phyloP scores from a whole-genome alignment of 768 basidiomycete species.

The Phallus indusiatus region DNA sequence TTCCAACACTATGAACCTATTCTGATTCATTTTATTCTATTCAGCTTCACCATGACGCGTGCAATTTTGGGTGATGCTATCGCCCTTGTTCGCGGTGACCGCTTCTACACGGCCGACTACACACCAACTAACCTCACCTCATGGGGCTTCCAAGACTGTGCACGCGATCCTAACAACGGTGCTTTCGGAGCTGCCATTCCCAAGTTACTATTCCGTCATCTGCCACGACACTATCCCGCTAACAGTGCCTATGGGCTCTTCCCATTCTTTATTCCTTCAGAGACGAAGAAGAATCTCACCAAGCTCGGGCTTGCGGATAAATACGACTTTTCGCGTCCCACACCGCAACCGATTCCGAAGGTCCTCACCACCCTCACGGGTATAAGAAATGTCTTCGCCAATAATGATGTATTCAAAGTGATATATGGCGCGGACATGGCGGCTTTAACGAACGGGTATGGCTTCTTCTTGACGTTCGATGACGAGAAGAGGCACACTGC shows the following conservation, averaged over 20 bases:
- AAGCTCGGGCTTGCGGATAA: constrained; percentile 28
- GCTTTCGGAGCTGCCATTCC: constrained; percentile 24
- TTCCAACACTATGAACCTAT: background rate
- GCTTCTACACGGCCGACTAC: constrained; percentile 66
- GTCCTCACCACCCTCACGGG: constrained; percentile 25
- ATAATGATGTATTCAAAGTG: constrained; percentile 27
- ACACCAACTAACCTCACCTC: constrained; percentile 54
- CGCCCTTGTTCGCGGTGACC: constrained; percentile 39
- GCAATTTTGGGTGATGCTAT: constrained; percentile 47
- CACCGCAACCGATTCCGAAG: constrained; percentile 20
- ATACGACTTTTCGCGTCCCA: constrained; percentile 36
- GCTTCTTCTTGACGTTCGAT: constrained; percentile 30
- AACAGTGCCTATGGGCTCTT: constrained; percentile 23
- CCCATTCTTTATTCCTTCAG: constrained; percentile 18
- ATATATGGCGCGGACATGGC: constrained; percentile 24
- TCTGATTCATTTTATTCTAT: background rate
- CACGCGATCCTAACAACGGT: constrained; percentile 11
- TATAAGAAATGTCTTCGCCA: constrained; percentile 26
- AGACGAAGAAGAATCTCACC: constrained; percentile 23
- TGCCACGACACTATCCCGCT: constrained; percentile 18
- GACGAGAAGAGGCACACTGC: constrained; percentile 24
- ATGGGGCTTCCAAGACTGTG: constrained; percentile 12
- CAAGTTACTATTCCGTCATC: constrained; percentile 35
- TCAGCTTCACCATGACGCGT: constrained; percentile 27
- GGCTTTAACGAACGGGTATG: constrained; percentile 25